phyloP scores from a whole-genome alignment of 495 filamentous ascomycete species.

The Penicillium cinerascens region DNA sequence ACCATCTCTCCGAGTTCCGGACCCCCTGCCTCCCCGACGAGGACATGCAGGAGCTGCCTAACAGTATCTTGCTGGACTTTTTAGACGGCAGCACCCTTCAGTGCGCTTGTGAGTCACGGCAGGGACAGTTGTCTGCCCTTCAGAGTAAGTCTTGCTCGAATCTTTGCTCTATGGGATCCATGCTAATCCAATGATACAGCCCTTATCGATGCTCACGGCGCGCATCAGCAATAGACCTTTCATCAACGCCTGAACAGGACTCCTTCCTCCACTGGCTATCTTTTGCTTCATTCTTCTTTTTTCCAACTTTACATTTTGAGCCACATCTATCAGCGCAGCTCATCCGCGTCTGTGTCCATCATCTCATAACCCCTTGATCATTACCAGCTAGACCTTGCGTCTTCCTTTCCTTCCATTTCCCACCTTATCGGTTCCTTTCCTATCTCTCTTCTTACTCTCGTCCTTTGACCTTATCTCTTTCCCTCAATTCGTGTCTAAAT shows the following conservation, averaged over 20 bases:
- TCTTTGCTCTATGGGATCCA: background rate
- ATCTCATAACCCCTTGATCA: background rate
- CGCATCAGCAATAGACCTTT: conserved; percentile 20
- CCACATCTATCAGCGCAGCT: conserved; percentile 5
- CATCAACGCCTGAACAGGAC: conserved; percentile 8
- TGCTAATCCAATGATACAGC: conserved; percentile 12
- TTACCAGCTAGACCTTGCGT: conserved; percentile 4
- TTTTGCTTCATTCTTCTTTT: background rate
- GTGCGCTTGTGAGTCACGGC: conserved; percentile 76
- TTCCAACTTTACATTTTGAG: background rate
- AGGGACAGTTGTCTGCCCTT: conserved; percentile 65
- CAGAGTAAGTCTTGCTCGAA: conserved; percentile 50
- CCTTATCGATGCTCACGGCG: conserved; percentile 27
- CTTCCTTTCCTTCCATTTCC: background rate
- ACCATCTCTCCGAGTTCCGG: conserved; percentile 77
- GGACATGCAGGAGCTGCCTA: conserved; percentile 82
- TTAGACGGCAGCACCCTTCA: conserved; percentile 79
- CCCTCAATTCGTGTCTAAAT: conserved; percentile 12
- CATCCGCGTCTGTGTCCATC: background rate
- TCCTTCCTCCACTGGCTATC: conserved; percentile 4
- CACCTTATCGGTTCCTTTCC: conserved; percentile 1
- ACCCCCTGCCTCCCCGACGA: conserved; percentile 77
- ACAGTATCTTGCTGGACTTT: conserved; percentile 83
- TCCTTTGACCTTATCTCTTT: conserved; percentile 6
- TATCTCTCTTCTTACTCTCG: conserved; percentile 3